These are phyloP conservation scores for Pichia sp. DNA, from an alignment of 1,139 yeast genomes.

Conservation along the genomic window DNA sequence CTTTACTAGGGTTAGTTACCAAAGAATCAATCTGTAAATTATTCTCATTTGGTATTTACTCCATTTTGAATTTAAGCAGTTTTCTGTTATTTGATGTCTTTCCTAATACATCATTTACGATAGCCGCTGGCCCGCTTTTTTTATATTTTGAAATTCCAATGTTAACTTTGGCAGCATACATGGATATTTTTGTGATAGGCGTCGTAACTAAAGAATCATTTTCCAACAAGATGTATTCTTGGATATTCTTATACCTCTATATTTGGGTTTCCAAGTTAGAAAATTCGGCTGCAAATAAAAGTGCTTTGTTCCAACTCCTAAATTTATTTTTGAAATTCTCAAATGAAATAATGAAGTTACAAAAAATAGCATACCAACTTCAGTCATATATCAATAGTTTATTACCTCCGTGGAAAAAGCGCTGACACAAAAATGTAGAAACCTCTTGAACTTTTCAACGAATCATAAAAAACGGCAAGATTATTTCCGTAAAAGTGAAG, in stretches of 20 bases:
- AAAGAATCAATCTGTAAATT: slow-evolving; percentile 30
- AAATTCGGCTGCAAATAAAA: slow-evolving; percentile 24
- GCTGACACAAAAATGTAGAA: no score
- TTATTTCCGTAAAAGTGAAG: no score
- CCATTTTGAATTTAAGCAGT: slow-evolving; percentile 34
- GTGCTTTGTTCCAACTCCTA: slow-evolving; percentile 25
- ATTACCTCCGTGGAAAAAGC: no score
- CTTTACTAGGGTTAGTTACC: slow-evolving; percentile 29
- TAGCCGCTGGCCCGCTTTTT: slow-evolving; percentile 30
- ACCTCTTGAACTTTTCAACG: no score
- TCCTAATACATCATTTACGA: slow-evolving; percentile 28
- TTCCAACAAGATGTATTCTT: slow-evolving; percentile 20
- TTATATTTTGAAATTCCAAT: slow-evolving; percentile 31
- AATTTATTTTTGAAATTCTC: slow-evolving; percentile 9
- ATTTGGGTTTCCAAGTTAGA: slow-evolving; percentile 36
- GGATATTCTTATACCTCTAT: slow-evolving; percentile 30
- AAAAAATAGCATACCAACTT: no score
- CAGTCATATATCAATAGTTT: no score
- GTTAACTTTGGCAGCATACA: slow-evolving; percentile 31
- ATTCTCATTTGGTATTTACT: slow-evolving; percentile 38
- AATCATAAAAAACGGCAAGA: no score
- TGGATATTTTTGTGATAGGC: slow-evolving; percentile 30
- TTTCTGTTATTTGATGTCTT: slow-evolving; percentile 31
- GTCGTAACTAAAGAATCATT: slow-evolving; percentile 28
- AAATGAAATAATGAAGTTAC: no score